Conservation (phyloP, 441 rosid genomes). For the Aleurites moluccanus region DNA sequence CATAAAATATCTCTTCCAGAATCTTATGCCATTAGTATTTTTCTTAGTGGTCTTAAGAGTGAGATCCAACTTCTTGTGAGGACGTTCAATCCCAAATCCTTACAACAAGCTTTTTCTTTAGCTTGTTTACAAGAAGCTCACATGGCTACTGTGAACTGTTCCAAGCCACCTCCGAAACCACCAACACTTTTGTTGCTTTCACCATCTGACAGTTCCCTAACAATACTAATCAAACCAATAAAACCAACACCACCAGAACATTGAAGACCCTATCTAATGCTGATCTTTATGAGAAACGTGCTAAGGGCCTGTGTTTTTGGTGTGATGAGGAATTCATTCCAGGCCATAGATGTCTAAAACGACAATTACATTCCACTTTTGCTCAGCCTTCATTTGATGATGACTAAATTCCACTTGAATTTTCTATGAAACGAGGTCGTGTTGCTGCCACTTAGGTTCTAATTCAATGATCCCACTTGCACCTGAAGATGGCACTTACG, state of each 20-base stretch:
- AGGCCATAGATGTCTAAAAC: background rate
- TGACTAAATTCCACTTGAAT: no score
- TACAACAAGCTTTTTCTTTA: background rate
- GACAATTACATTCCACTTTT: background rate
- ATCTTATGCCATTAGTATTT: background rate
- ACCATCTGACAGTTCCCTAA: background rate
- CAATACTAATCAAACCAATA: background rate
- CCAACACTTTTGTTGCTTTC: no score
- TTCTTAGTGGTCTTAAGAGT: background rate
- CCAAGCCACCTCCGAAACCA: background rate
- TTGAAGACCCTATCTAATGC: no score
- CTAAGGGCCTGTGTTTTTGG: background rate
- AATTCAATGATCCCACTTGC: no score
- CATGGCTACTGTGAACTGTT: no score
- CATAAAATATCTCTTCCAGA: background rate
- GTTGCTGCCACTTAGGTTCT: no score
- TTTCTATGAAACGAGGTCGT: no score
- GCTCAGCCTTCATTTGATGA: no score
- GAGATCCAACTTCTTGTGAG: background rate
- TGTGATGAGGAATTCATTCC: background rate
- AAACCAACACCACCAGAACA: background rate
- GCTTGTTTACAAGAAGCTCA: background rate
- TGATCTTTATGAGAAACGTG: background rate
- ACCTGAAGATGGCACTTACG: no score
- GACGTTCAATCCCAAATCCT: background rate